A percentile compares a stretch with the other conserved stretches of the same genome.
Evolutionary conservation across 164 flowering plant genomes (phyloP).

Genomic region (Amborella trichopoda): DNA sequence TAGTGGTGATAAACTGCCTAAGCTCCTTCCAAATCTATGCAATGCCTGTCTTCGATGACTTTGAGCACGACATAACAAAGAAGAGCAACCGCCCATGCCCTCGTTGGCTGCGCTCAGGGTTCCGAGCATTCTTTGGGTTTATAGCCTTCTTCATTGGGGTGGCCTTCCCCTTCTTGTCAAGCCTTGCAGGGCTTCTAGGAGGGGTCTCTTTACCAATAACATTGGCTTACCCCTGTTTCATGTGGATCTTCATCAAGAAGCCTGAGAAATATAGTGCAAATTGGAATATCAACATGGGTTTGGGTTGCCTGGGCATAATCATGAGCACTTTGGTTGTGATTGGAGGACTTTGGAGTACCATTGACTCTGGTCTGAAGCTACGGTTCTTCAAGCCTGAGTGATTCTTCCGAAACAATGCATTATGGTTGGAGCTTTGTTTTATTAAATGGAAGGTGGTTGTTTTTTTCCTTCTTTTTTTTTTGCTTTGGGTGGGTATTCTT

Average conservation of each 20-base stretch:
- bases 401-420: no score
- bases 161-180: slow-evolving; percentile 51
- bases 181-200: slow-evolving; percentile 41
- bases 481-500: no score
- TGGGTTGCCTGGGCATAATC: slow-evolving; percentile 42
- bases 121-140: slow-evolving; percentile 41
- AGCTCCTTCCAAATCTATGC: slow-evolving; percentile 58
- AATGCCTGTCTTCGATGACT: slow-evolving; percentile 62
- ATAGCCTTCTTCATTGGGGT: slow-evolving; percentile 38
- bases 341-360: slow-evolving; percentile 36
- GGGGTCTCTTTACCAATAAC: slow-evolving; percentile 67
- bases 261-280: slow-evolving; percentile 26
- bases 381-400: slow-evolving; percentile 73
- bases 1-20: slow-evolving; percentile 29
- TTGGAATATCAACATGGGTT: slow-evolving; percentile 51
- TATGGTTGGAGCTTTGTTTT: no score
- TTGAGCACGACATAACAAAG: slow-evolving; percentile 31
- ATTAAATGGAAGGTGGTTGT: no score
- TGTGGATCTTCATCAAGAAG: slow-evolving; percentile 65
- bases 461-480: no score
- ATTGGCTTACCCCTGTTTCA: slow-evolving; percentile 72
- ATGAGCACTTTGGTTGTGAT: slow-evolving; percentile 31
- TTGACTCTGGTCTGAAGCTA: slow-evolving; percentile 36
- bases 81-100: slow-evolving; percentile 40
- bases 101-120: slow-evolving; percentile 25